Percentiles rank a stretch among this genome's conserved stretches.
Conservation (phyloP, 1,284 basidiomycete species). For the Cryptococcus sp. region DNA sequence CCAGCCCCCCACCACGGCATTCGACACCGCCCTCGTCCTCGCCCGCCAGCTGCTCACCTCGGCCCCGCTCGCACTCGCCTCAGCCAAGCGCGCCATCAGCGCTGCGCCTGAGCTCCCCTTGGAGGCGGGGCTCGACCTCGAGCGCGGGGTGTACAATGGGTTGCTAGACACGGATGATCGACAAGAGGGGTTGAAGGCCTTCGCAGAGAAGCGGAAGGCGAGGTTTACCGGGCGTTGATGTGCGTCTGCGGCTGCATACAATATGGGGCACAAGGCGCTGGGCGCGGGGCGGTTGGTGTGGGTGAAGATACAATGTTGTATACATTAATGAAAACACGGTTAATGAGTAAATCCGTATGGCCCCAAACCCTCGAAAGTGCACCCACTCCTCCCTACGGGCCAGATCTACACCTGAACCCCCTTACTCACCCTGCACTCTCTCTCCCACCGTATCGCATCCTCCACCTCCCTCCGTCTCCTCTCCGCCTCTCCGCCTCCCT, state of each 20-base stretch:
- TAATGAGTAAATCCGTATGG: too few species aligned
- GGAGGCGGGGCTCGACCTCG: conserved; percentile 81
- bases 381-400: too few species aligned
- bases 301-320: background rate
- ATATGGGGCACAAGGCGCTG: too few species aligned
- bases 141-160: conserved; percentile 78
- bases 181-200: conserved; percentile 79
- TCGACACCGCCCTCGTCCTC: conserved; percentile 30
- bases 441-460: conserved; percentile 47
- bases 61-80: conserved; percentile 80
- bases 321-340: background rate
- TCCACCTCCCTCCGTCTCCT: conserved; percentile 17
- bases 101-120: conserved; percentile 71
- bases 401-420: conserved; percentile 5
- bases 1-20: conserved; percentile 34
- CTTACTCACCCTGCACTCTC: conserved; percentile 14
- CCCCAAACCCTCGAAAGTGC: too few species aligned
- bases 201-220: conserved; percentile 81
- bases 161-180: conserved; percentile 77
- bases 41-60: conserved; percentile 39
- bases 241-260: background rate
- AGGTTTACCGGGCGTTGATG: conserved; percentile 64
- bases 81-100: conserved; percentile 84
- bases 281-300: background rate
- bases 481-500: conserved; percentile 10